Evolutionary conservation across 2,329 filamentous ascomycete genomes (phyloP).

Genomic region (Coniella vitis): DNA sequence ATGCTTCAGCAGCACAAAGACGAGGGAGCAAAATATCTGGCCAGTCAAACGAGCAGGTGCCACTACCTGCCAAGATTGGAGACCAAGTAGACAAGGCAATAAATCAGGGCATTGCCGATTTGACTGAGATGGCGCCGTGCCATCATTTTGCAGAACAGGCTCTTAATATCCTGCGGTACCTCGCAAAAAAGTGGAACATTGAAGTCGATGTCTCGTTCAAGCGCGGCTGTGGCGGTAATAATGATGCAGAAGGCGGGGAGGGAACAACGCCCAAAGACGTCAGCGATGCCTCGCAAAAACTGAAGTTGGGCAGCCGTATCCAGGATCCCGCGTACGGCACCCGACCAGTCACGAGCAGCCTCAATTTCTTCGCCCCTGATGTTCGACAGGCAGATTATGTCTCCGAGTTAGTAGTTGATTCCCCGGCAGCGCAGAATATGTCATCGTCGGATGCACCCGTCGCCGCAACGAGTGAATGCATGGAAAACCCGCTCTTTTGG

Average conservation of each 20-base stretch:
- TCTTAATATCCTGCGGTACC: constrained; percentile 50
- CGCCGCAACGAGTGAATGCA: constrained; percentile 27
- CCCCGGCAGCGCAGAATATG: constrained; percentile 1
- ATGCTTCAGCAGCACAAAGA: neutral
- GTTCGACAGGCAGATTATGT: constrained; percentile 41
- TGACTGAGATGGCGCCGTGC: constrained; percentile 55
- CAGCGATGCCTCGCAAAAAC: neutral
- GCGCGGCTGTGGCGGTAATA: constrained; percentile 5
- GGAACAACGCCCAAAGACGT: neutral
- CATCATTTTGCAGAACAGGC: constrained; percentile 56
- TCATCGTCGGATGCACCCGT: constrained; percentile 5
- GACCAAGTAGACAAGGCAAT: constrained; percentile 36
- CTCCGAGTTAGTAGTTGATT: constrained; percentile 35
- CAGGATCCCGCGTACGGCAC: constrained; percentile 34
- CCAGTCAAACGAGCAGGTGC: neutral
- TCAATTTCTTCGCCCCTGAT: constrained; percentile 52
- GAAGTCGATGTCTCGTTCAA: constrained; percentile 36
- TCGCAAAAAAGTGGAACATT: constrained; percentile 54
- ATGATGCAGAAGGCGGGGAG: constrained; percentile 1
- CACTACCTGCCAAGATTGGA: neutral
- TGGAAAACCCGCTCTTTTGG: constrained; percentile 53
- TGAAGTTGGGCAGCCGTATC: constrained; percentile 19
- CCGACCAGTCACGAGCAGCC: constrained; percentile 42
- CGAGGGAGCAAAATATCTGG: constrained; percentile 3
- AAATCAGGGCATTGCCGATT: constrained; percentile 47